Evolutionary conservation across 208 protist species (phyloP), one percentile per base, ranked within the genome.

Genomic region (Acanthamoeba quina): DNA sequence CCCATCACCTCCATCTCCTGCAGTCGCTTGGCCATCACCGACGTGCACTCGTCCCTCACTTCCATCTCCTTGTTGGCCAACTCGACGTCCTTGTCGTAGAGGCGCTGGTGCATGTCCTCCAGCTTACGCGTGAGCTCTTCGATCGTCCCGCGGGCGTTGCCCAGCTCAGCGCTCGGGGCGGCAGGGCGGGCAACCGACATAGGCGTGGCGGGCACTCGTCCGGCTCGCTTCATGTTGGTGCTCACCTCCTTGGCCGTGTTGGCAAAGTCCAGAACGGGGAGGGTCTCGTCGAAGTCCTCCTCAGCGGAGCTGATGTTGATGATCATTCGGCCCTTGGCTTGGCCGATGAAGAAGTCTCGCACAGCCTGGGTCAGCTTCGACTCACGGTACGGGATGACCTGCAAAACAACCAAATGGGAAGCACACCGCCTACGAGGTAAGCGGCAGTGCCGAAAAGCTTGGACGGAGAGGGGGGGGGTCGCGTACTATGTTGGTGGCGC

Each of bases 361-460:
- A 97, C 96, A 37, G 97, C 90, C 29, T 90, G 66, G 4, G 96
- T 97, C 5, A 97, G 44, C 56, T 97, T 96, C 17, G 83, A 96
- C 17, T 97, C 96, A 64, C 97, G 72, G 76, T 93, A 97, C 7
- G 96, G 97, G 3, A 96, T 70, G 11, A 52, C 21, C 31, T 74
- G 34, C 47, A 92, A 92, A 41, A 41, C 17, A 58, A 17, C 2
- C 54, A 49, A 24, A 26, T 9, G 34, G 10, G 11, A n/a, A 31
- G n/a, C 26, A 13, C 15, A 26, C 66, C 9, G 21, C 31, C 17
- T 0, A 64, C 24, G 0, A 44, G 26, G 62, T 34, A 11, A 44
- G 72, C 37, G 72, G 3, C 1, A 3, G 34, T 44, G 17, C 24
- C 10, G 21, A 6, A 0, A 21, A 44, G 24, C 21, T 60, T 24